Evolutionary conservation across 805 yeast genomes (phyloP).

Genomic region (Blastobotrys mokoenaii): DNA sequence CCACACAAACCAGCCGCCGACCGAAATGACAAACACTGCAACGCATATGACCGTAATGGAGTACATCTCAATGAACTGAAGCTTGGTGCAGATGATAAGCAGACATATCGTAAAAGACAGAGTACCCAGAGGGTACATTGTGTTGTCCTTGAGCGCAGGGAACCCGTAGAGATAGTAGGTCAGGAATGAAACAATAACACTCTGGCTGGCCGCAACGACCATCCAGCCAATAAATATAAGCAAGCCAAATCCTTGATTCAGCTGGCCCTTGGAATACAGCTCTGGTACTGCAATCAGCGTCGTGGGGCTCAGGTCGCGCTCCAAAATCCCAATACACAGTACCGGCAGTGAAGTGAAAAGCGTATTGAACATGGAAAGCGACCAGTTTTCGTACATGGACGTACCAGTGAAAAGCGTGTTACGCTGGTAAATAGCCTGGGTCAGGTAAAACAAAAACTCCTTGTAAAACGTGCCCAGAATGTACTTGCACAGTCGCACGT

Average conservation of each 20-base stretch:
- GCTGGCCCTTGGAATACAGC: slow-evolving; percentile 68
- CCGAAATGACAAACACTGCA: slow-evolving; percentile 59
- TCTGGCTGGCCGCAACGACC: slow-evolving; percentile 61
- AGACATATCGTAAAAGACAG: slow-evolving; percentile 65
- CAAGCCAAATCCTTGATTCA: slow-evolving; percentile 65
- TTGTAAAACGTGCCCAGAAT: slow-evolving; percentile 92
- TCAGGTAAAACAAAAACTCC: slow-evolving; percentile 79
- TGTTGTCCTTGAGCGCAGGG: slow-evolving; percentile 55
- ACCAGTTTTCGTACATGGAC: slow-evolving; percentile 91
- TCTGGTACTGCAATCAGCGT: slow-evolving; percentile 90
- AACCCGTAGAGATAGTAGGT: slow-evolving; percentile 66
- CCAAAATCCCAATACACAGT: slow-evolving; percentile 89
- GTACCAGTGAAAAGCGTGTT: slow-evolving; percentile 87
- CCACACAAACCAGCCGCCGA: slow-evolving; percentile 84
- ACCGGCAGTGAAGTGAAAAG: slow-evolving; percentile 91
- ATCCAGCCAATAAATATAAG: slow-evolving; percentile 70
- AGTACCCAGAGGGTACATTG: slow-evolving; percentile 76
- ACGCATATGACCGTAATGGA: slow-evolving; percentile 59
- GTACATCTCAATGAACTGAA: slow-evolving; percentile 73
- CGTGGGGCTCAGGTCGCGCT: slow-evolving; percentile 80
- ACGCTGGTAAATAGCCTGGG: slow-evolving; percentile 82
- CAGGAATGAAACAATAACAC: slow-evolving; percentile 61
- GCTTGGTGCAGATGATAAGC: slow-evolving; percentile 64
- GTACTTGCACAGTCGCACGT: slow-evolving; percentile 83
- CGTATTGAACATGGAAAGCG: slow-evolving; percentile 94